Base-by-base conservation (phyloP, 2,329 filamentous ascomycete genomes). In the Akanthomyces lecanii region DNA sequence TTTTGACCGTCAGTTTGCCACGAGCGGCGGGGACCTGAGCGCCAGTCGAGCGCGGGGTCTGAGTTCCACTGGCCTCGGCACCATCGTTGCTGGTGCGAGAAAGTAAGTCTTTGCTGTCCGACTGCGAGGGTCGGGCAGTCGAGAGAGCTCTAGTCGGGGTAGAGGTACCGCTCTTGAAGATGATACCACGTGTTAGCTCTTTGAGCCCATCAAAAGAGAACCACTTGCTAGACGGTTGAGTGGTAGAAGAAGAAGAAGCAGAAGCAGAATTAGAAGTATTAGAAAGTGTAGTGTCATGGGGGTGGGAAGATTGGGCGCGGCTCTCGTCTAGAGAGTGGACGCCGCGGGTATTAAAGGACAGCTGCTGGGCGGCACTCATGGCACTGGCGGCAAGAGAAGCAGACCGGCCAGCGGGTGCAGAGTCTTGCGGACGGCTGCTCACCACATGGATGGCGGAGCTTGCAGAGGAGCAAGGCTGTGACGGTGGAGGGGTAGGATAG, bases 61-160 rank as follows among this genome's bases (percentile, higher is more conserved):
- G 80, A 11, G 83, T 81, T 58, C 82, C 81, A 65, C 81, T 82
- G 44, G 76, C 75, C 62, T 79, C 79, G 59, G 76, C 73, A 58
- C 77, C 77, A 67, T 76, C 78, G 66, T 78, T 76, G 68, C 74
- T 77, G 48, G 71, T 71, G 62, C 75, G 74, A 47, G 72, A 71
- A 7, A 72, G 73, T 30, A 76, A 78, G 54, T 74, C 71, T 67
- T 79, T 79, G 50, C 72, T 71, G 62, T 82, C 82, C 30, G 77
- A 77, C 57, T 79, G 79, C 44, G 82, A 80, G 14, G 82, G 81
- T 48, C 82, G 82, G 63, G 83, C 81, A 58, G 83, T 78, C 63
- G 92, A 96, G 71, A 94, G 86, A 65, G 93, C 90, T 78, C 94
- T 89, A 67, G 92, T 94, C 62, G 94, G 96, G 69, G 94, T 93